Conservation (phyloP, 2,329 filamentous ascomycete genomes). For the Diplodia sapinea region DNA sequence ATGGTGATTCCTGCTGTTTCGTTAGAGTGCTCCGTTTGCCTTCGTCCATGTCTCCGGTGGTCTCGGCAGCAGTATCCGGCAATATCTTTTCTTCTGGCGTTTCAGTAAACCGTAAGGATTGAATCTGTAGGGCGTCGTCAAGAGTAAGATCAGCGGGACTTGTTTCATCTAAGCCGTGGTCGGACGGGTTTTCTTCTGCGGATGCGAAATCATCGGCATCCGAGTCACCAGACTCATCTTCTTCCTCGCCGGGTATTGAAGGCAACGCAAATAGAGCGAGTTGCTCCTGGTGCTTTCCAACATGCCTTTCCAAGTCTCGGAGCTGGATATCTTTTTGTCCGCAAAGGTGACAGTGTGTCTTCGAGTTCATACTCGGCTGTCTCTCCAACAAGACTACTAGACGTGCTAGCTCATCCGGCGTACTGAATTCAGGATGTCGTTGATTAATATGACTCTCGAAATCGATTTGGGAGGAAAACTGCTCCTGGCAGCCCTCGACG, state of each 20-base stretch:
- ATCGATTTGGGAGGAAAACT: background rate
- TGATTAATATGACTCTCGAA: background rate
- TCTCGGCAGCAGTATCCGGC: no score
- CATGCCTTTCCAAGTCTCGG: background rate
- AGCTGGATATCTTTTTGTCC: background rate
- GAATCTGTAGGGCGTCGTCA: no score
- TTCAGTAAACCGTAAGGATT: no score
- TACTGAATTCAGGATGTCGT: background rate
- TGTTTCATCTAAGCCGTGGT: background rate
- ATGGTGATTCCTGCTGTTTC: no score
- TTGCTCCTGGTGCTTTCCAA: slow-evolving; percentile 16
- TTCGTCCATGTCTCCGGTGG: no score
- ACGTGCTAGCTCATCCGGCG: background rate
- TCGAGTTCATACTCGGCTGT: no score
- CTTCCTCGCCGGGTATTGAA: background rate
- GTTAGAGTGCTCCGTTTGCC: no score
- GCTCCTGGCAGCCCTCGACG: background rate
- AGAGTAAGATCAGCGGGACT: no score
- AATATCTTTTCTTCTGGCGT: no score
- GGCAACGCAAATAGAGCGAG: slow-evolving; percentile 16
- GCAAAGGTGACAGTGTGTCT: background rate
- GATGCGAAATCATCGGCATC: background rate
- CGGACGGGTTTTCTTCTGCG: background rate
- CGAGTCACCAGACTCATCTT: background rate
- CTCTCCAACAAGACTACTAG: background rate